A percentile compares a stretch with the other conserved stretches of the same genome.
Conservation (phyloP, 768 basidiomycete genomes). For the Leucocoprinus birnbaumii region DNA sequence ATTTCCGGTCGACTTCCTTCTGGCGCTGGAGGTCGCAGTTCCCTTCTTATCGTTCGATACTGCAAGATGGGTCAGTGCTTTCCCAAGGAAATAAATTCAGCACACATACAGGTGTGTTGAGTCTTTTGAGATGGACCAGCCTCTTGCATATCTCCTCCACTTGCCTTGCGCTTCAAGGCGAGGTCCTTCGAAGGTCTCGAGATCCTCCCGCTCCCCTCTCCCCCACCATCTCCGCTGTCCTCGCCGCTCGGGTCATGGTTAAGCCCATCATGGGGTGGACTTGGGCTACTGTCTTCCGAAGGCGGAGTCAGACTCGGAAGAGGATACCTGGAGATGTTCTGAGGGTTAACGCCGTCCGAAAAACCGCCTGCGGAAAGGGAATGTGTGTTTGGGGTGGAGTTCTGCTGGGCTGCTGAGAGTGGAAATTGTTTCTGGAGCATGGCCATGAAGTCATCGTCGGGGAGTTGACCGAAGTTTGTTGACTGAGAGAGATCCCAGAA, state of each 20-base stretch:
- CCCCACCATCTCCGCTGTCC: conserved; percentile 31
- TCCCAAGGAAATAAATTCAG: neutral
- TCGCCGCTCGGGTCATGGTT: conserved; percentile 32
- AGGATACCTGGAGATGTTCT: conserved; percentile 49
- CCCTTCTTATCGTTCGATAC: conserved; percentile 25
- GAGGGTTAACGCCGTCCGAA: conserved; percentile 54
- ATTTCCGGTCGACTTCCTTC: conserved; percentile 31
- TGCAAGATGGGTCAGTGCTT: conserved; percentile 1
- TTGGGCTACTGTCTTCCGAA: conserved; percentile 78
- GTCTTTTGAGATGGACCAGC: conserved; percentile 65
- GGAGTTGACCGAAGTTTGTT: conserved; percentile 56
- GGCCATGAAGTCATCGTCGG: conserved; percentile 76
- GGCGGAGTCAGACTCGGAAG: conserved; percentile 55
- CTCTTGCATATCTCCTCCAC: conserved; percentile 53
- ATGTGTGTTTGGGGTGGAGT: conserved; percentile 5
- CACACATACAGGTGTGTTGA: conserved; percentile 55
- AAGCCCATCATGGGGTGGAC: conserved; percentile 50
- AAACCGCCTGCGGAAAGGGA: conserved; percentile 19
- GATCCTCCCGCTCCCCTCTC: neutral
- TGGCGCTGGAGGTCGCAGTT: conserved; percentile 21
- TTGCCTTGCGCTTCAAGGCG: conserved; percentile 75
- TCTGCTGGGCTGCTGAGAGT: conserved; percentile 16
- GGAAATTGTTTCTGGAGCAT: conserved; percentile 77
- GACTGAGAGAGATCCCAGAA: conserved; percentile 71
- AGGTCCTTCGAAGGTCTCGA: conserved; percentile 22